Evolutionary conservation across 306 rosid genomes (phyloP).

Genomic region (Hippophae rhamnoides): DNA sequence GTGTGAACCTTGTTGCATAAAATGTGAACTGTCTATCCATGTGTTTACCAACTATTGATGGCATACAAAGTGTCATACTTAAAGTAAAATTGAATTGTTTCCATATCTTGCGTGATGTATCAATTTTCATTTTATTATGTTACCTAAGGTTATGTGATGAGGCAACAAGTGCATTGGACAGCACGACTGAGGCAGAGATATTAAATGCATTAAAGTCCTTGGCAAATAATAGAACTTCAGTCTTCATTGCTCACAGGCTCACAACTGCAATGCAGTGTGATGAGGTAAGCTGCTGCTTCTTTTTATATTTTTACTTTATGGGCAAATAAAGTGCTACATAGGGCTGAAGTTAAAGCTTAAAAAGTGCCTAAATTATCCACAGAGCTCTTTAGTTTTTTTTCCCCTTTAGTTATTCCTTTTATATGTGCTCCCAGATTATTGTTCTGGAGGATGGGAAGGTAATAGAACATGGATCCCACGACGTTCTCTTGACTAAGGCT

Average conservation of each 20-base stretch:
- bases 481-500: slow-evolving; percentile 56
- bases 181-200: slow-evolving; percentile 95
- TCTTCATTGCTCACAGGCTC: slow-evolving; percentile 95
- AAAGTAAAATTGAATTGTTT: too few relatives aligned
- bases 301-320: not conserved
- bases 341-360: slow-evolving; percentile 1
- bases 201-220: slow-evolving; percentile 71
- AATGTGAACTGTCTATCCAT: too few relatives aligned
- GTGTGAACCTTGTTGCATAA: too few relatives aligned
- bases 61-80: too few relatives aligned
- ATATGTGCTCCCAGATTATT: slow-evolving; percentile 47
- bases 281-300: slow-evolving; percentile 39
- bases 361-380: not conserved
- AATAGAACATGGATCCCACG: slow-evolving; percentile 90
- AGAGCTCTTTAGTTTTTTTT: not conserved
- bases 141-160: slow-evolving; percentile 78
- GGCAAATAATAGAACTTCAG: slow-evolving; percentile 71
- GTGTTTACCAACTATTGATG: too few relatives aligned
- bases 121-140: slow-evolving; percentile 5
- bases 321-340: not conserved
- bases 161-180: slow-evolving; percentile 98
- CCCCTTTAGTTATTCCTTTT: not conserved
- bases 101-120: not conserved
- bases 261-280: slow-evolving; percentile 99
- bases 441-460: slow-evolving; percentile 94